Evolutionary conservation across 768 basidiomycete species (phyloP), one percentile per base, ranked within the genome.

Genomic region (Termitomyces sp.): DNA sequence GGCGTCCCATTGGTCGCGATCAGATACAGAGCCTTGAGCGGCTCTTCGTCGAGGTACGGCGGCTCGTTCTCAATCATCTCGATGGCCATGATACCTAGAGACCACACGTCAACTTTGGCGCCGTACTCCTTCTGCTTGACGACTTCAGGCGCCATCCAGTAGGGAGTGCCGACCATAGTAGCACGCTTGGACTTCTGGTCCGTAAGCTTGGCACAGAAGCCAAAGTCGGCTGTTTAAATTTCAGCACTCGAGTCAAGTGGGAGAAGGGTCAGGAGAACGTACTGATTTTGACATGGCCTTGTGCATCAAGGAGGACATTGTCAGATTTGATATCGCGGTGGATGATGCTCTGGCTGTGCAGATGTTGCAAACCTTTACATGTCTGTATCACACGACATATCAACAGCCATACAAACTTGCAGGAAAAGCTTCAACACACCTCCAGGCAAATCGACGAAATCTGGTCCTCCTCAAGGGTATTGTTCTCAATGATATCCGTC

Each of bases 61-160:
- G 94, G 94, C 71, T 97, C 94, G 65, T 93, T 94, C 71, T 98
- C 94, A 61, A 98, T 95, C 95, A 98, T 98, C 79, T 98, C 93
- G 59, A 98, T 98, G 5, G 94, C 94, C 94, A 97, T 95, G 73
- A 98, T 97, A 5, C 94, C 94, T 9, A 97, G 81, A 12, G 91
- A 94, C 94, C 94, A 97, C 50, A 97, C 93, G 64, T 96, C 94
- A 21, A 96, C 94, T 71, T 96, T 96, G 25, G 93, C 91, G 45
- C 94, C 94, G 66, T 97, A 97, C 71, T 94, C 93, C 72, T 96
- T 95, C 70, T 94, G 91, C 73, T 94, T 95, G 65, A 97, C 94
- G 52, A 97, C 93, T 70, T 97, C 94, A n/a, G 94, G 94, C 3
- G 94, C 94, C 94, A 97, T 97, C 94, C 94, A 96, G 72, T 96